These are phyloP conservation scores for Musa troglodytarum DNA, from an alignment of 176 grass and related monocot genomes.

Conservation along the genomic window DNA sequence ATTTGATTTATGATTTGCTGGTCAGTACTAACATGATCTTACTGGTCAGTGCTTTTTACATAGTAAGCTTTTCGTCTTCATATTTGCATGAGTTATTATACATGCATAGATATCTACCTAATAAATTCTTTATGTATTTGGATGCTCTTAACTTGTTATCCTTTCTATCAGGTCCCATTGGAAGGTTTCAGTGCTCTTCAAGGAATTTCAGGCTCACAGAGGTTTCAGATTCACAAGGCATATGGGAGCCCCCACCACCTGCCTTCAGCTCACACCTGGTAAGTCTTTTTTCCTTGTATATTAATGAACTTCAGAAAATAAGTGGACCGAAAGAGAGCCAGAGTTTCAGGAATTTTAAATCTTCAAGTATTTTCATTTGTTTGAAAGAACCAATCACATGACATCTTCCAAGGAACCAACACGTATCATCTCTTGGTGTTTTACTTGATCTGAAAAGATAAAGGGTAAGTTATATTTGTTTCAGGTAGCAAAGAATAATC, in stretches of 20 bases:
- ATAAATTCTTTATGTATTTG: too few species aligned
- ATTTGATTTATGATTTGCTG: too few species aligned
- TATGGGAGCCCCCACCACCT: conserved; percentile 92
- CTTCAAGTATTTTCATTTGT: not conserved
- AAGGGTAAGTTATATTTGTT: too few species aligned
- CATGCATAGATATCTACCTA: too few species aligned
- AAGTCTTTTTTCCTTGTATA: conserved; percentile 17
- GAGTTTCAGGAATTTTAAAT: not conserved
- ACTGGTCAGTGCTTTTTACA: too few species aligned
- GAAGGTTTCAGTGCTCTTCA: conserved; percentile 98
- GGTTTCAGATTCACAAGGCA: conserved; percentile 98
- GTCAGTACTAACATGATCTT: too few species aligned
- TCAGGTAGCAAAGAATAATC: too few species aligned
- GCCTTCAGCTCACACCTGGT: conserved; percentile 99
- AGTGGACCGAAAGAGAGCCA: not conserved
- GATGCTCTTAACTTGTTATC: not conserved
- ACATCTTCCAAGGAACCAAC: too few species aligned
- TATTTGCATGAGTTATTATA: too few species aligned
- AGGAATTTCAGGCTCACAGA: conserved; percentile 86
- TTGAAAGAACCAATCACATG: not conserved
- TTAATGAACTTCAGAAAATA: not conserved
- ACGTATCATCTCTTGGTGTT: too few species aligned
- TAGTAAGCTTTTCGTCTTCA: too few species aligned
- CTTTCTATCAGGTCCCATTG: conserved; percentile 56
- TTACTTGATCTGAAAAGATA: too few species aligned